Conservation (phyloP, 257 asterid species). For the Solanum piurae region DNA sequence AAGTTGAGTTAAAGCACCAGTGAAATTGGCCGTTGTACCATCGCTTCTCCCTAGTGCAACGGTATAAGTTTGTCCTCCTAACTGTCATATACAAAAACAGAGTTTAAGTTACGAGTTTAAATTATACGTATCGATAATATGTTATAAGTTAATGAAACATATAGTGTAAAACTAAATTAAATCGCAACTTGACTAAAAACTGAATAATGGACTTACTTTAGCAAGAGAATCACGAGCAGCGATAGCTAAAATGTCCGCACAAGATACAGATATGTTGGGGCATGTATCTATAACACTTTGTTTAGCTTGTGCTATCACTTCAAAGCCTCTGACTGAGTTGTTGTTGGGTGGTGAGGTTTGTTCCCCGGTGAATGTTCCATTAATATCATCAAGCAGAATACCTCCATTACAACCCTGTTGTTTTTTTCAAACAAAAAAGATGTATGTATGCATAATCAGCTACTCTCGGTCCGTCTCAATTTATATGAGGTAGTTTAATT, state of each 20-base stretch:
- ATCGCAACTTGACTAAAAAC: not conserved
- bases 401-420: conserved; percentile 6
- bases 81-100: not conserved
- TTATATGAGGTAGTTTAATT: not conserved
- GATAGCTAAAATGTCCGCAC: not conserved
- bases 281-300: not conserved
- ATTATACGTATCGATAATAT: too few relatives aligned
- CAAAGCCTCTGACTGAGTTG: conserved; percentile 1
- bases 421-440: not conserved
- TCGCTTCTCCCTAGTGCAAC: not conserved
- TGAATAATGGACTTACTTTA: not conserved
- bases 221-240: conserved; percentile 4
- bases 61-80: conserved; percentile 4
- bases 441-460: too few relatives aligned
- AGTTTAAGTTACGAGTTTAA: not conserved
- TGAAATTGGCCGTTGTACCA: conserved; percentile 1
- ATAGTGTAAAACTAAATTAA: too few relatives aligned
- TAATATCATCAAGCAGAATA: not conserved
- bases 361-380: conserved; percentile 1
- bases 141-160: not conserved
- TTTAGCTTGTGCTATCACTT: conserved; percentile 1
- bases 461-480: accelerated
- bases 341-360: not conserved
- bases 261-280: not conserved
- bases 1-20: not conserved